A percentile compares a stretch with the other conserved stretches of the same genome.
These are phyloP conservation scores for Neurospora tetrasperma DNA, from an alignment of 495 filamentous ascomycete species.

Conservation along the genomic window DNA sequence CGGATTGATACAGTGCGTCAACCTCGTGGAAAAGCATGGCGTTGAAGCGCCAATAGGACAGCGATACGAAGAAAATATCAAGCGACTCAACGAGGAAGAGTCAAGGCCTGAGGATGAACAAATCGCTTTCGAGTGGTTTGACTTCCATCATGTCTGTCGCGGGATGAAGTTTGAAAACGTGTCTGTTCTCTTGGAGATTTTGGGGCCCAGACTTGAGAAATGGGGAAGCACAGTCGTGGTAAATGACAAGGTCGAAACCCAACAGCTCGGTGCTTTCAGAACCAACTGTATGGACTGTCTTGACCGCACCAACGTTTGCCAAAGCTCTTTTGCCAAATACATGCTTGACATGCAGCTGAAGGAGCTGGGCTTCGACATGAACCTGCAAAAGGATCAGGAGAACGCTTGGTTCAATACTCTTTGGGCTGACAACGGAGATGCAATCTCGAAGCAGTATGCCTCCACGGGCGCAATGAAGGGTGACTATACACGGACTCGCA, in stretches of 20 bases:
- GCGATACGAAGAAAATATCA: conserved; percentile 57
- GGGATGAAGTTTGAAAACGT: conserved; percentile 98
- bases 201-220: conserved; percentile 52
- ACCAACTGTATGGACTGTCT: conserved; percentile 99
- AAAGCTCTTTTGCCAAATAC: conserved; percentile 71
- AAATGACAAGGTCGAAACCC: conserved; percentile 34
- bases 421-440: conserved; percentile 90
- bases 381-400: conserved; percentile 54
- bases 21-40: conserved; percentile 76
- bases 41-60: conserved; percentile 69
- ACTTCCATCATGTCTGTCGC: conserved; percentile 81
- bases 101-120: conserved; percentile 37
- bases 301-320: conserved; percentile 87
- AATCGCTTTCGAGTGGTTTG: conserved; percentile 82
- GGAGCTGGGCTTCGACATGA: conserved; percentile 61
- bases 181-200: conserved; percentile 55
- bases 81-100: conserved; percentile 51
- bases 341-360: conserved; percentile 68
- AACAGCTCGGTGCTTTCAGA: conserved; percentile 65
- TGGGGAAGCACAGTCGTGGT: conserved; percentile 54
- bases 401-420: conserved; percentile 88
- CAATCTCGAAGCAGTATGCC: conserved; percentile 66
- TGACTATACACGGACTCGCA: conserved; percentile 83
- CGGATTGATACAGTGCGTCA: conserved; percentile 67
- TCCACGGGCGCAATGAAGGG: conserved; percentile 90